Base-by-base conservation (phyloP, 1,139 yeast species). In the Debaryomyces udenii region DNA sequence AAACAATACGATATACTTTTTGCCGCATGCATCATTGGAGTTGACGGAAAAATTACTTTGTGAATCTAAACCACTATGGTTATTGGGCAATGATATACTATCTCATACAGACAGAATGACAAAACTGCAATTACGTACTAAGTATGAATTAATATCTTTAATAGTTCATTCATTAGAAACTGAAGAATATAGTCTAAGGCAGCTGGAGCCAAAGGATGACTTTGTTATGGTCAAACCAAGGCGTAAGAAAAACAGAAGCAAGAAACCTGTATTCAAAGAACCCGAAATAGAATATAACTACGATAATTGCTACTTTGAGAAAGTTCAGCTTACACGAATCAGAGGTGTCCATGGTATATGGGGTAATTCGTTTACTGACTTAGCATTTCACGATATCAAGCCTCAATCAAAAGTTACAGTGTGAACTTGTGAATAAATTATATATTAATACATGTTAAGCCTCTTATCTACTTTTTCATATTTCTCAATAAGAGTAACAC, bases 11-110 rank as follows among this genome's bases (percentile, higher is more conserved):
- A 56, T 84, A 2, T 80, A 67, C 50, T 86, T 79, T 52, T 68
- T 86, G 41, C 94, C 94, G 0, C 96, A 87, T 61, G 91, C 91
- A 0, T 88, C 90, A 0, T 61, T 84, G 31, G 69, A 65, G 5
- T 61, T 86, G 9, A 80, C 86, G 1, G 78, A 81, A 34, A 31
- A 44, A 1, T 50, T 83, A 1, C 48, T 83, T 4, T 58, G 36
- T 1, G 29, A 28, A 0, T 47, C 62, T 4, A 40, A 55, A 14
- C 83, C 82, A 1, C 24, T 15, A 2, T 57, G 60, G 26, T 49
- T 76, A 35, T 56, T 81, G 22, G 80, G 79, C 2, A 81, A 81
- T 47, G 71, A 80, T 50, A 45, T 79, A 3, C 48, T 70, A 0
- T 64, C 69, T 5, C 84, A 80, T 48, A 78, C 83, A 0, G 82